Base-by-base conservation (phyloP, 768 basidiomycete species). In the Amanita inopinata region DNA sequence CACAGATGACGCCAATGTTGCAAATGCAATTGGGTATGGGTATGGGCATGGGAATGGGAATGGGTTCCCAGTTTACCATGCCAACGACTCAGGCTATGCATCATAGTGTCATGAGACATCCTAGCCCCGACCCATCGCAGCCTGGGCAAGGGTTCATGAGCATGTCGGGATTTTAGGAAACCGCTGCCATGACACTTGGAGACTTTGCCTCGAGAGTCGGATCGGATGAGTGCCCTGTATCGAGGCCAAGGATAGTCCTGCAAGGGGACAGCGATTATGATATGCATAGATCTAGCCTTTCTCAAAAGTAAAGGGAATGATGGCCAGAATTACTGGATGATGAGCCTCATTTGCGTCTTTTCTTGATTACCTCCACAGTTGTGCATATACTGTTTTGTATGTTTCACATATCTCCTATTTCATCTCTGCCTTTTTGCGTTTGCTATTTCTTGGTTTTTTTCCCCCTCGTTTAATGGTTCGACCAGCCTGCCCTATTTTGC, bases 21-120 rank as follows among this genome's bases (percentile, higher is more conserved):
- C 75, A 70, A 51, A 71, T 76, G 69, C 71, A 74, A 53, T 70
- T 74, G 70, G 61, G 69, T 49, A 75, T 66, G 60, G 61, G 61
- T 42, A 66, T 66, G 64, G 61, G 57, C 33, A 63, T 78, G 74
- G 76, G 70, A 58, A 56, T 70, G 67, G 44, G 56, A 28, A 67
- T 71, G 64, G 64, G 58, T 17, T 51, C 64, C 61, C 70, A 75
- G 40, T 78, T 73, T 52, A 70, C 68, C 18, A 71, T 69, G 35
- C 62, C 67, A 11, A 73, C 78, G 50, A 69, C 74, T 28, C 81
- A 83, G 48, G 75, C 83, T n/a, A 85, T 88, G 78, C 84, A 86
- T 41, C 79, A 81, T 54, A 86, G 83, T 49, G 82, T 88, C 43
- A 80, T 89, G 83, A 75, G 86, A 46, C 82, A 89, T 59, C 74